These are phyloP conservation scores for Hypoxylon sp. DNA, from an alignment of 2,329 filamentous ascomycete genomes.

Conservation along the genomic window DNA sequence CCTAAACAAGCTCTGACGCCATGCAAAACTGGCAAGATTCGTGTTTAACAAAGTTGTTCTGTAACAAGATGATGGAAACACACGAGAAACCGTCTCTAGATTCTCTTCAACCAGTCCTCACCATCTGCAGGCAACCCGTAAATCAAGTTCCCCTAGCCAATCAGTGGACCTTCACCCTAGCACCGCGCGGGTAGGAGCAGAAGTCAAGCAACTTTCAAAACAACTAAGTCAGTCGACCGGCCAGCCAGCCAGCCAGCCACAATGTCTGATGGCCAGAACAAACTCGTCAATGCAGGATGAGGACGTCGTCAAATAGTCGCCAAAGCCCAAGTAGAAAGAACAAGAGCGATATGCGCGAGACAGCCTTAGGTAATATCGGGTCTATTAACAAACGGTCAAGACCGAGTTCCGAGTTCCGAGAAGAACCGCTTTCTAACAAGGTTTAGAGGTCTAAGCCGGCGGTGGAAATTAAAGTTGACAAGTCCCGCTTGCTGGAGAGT, in stretches of 20 bases:
- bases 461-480: slow-evolving; percentile 17
- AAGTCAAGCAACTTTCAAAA: slow-evolving; percentile 39
- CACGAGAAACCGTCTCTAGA: slow-evolving; percentile 33
- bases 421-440: slow-evolving; percentile 14
- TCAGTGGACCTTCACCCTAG: slow-evolving; percentile 28
- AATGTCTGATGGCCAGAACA: slow-evolving; percentile 23
- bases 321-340: slow-evolving; percentile 4
- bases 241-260: slow-evolving; percentile 20
- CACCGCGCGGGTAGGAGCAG: slow-evolving; percentile 45
- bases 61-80: slow-evolving; percentile 34
- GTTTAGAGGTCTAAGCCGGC: slow-evolving; percentile 15
- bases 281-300: slow-evolving; percentile 22
- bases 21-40: slow-evolving; percentile 43
- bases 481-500: slow-evolving; percentile 23
- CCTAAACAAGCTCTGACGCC: slow-evolving; percentile 44
- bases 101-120: slow-evolving; percentile 40
- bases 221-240: slow-evolving; percentile 28
- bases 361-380: slow-evolving; percentile 18
- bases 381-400: slow-evolving; percentile 23
- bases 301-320: slow-evolving; percentile 9
- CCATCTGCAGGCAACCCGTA: slow-evolving; percentile 46
- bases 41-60: slow-evolving; percentile 40
- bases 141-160: slow-evolving; percentile 37
- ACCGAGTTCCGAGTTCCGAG: background rate
- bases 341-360: slow-evolving; percentile 20